A percentile compares a stretch with the other conserved stretches of the same genome.
phyloP scores from a whole-genome alignment of 208 protist species.

The Leishmania tropica region DNA sequence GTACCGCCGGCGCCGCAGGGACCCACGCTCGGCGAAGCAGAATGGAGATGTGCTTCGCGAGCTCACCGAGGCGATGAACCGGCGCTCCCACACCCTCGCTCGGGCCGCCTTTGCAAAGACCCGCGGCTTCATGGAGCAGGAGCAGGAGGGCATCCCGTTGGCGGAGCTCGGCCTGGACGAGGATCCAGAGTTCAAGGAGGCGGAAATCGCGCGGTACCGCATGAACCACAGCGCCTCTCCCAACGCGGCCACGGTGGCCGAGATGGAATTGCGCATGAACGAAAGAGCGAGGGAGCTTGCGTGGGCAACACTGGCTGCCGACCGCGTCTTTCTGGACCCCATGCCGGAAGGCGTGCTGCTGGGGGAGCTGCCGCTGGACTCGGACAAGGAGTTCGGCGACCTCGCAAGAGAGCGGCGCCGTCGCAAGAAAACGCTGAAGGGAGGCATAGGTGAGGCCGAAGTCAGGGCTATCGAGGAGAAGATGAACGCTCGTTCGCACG shows the following conservation, averaged over 20 bases:
- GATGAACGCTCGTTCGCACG: conserved; percentile 75
- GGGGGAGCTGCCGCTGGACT: conserved; percentile 66
- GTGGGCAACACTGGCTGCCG: conserved; percentile 48
- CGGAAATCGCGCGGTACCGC: conserved; percentile 71
- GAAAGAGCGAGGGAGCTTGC: conserved; percentile 60
- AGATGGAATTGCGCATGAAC: conserved; percentile 58
- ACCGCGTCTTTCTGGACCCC: conserved; percentile 73
- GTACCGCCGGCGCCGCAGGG: conserved; percentile 58
- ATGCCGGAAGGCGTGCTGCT: conserved; percentile 84
- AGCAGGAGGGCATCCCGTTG: conserved; percentile 75
- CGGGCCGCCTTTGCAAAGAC: conserved; percentile 62
- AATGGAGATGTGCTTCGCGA: conserved; percentile 73
- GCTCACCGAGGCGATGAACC: conserved; percentile 74
- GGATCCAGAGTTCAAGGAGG: conserved; percentile 79
- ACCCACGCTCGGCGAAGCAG: conserved; percentile 52
- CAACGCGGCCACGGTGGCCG: conserved; percentile 16
- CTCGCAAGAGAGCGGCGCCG: conserved; percentile 65
- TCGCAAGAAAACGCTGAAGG: conserved; percentile 57
- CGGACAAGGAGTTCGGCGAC: conserved; percentile 60
- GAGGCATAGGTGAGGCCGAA: conserved; percentile 41
- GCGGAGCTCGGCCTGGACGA: conserved; percentile 71
- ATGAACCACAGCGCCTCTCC: conserved; percentile 31
- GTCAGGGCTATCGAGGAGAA: conserved; percentile 53
- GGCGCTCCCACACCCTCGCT: conserved; percentile 68
- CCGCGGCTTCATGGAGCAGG: conserved; percentile 75